phyloP scores from a whole-genome alignment of 768 basidiomycete species.

The Suillus paluster region DNA sequence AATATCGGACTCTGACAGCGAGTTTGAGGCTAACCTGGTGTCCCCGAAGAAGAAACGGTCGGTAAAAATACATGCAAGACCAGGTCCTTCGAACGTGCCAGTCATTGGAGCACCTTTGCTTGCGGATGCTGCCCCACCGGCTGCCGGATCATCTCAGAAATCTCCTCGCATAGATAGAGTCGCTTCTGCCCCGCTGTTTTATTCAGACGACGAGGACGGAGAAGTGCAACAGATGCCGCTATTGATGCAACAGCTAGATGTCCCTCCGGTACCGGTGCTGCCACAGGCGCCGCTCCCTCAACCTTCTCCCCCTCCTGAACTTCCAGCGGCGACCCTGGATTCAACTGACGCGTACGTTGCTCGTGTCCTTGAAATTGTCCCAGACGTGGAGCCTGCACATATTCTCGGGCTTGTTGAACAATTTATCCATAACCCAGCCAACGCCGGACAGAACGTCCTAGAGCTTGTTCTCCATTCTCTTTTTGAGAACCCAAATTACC shows the following conservation, averaged over 20 bases:
- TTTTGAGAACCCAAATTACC: constrained; percentile 66
- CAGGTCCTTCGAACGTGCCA: constrained; percentile 14
- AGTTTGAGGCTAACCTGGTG: constrained; percentile 18
- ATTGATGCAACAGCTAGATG: background rate
- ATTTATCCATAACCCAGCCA: constrained; percentile 40
- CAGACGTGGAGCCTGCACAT: constrained; percentile 67
- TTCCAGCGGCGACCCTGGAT: constrained; percentile 19
- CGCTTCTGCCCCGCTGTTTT: constrained; percentile 36
- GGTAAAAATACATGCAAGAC: background rate
- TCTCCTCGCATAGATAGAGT: constrained; percentile 5
- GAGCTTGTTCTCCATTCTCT: constrained; percentile 62
- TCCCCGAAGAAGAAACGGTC: constrained; percentile 7
- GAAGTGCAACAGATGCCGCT: background rate
- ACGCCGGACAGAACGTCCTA: constrained; percentile 41
- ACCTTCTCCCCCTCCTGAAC: constrained; percentile 22
- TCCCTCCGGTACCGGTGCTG: constrained; percentile 9
- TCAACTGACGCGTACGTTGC: constrained; percentile 41
- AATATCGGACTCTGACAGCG: constrained; percentile 55
- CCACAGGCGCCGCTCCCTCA: constrained; percentile 10
- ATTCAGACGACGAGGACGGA: constrained; percentile 42
- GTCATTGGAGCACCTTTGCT: constrained; percentile 21
- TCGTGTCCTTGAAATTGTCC: constrained; percentile 68
- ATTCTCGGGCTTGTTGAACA: constrained; percentile 51
- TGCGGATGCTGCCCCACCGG: constrained; percentile 12
- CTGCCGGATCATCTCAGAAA: constrained; percentile 19